Evolutionary conservation across 164 flowering plant genomes (phyloP).

Genomic region (Magnolia changhungtana): DNA sequence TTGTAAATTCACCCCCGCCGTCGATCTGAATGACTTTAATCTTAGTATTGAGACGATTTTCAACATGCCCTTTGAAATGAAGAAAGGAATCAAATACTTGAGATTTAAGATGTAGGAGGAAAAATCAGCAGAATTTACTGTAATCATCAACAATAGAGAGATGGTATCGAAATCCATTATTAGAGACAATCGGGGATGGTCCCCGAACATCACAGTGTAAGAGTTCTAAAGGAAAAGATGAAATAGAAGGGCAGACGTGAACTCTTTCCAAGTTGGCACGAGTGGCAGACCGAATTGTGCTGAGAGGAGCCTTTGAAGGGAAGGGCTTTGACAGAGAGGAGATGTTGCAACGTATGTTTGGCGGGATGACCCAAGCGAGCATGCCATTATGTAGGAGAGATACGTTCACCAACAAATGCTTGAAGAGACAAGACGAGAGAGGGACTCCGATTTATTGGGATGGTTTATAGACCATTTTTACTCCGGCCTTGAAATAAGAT

Average conservation of each 20-base stretch:
- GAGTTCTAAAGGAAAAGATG: background rate
- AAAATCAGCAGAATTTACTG: background rate
- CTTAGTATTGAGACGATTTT: background rate
- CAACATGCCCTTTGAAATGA: background rate
- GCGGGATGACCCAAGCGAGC: background rate
- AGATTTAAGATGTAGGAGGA: background rate
- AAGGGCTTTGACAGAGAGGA: background rate
- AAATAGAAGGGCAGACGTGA: background rate
- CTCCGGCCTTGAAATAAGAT: background rate
- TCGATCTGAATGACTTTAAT: background rate
- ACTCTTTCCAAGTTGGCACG: background rate
- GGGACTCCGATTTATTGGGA: background rate
- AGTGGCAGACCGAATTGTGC: background rate
- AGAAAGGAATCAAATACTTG: background rate
- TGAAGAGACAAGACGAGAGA: background rate
- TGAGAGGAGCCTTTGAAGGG: background rate
- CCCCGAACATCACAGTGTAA: constrained; percentile 5
- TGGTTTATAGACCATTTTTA: background rate
- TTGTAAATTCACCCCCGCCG: background rate
- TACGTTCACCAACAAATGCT: background rate
- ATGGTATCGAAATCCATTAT: background rate
- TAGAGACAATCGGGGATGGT: background rate
- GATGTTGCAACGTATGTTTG: background rate
- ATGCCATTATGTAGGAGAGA: background rate
- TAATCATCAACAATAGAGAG: background rate